Evolutionary conservation across 495 filamentous ascomycete genomes (phyloP).

Genomic region (Hyaloscypha bicolor): DNA sequence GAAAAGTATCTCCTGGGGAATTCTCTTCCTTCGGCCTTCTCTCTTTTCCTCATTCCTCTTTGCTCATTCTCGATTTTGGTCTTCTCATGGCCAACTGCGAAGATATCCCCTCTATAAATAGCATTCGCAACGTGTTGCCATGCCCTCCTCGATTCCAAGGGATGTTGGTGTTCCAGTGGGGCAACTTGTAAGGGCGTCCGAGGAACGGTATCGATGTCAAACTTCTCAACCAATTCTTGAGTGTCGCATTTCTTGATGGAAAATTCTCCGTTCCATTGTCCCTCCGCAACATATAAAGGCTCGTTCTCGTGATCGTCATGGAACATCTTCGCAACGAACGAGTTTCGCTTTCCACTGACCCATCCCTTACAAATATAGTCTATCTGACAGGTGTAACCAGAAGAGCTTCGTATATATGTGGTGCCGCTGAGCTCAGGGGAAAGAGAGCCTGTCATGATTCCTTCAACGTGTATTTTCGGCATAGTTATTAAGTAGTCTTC

Average conservation of each 20-base stretch:
- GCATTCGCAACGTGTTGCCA: slow-evolving; percentile 84
- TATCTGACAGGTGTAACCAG: slow-evolving; percentile 88
- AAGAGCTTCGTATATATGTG: slow-evolving; percentile 81
- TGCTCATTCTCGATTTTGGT: slow-evolving; percentile 89
- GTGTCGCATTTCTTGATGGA: slow-evolving; percentile 75
- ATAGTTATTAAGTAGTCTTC: slow-evolving; percentile 91
- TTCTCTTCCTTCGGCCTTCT: slow-evolving; percentile 73
- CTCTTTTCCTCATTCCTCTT: slow-evolving; percentile 78
- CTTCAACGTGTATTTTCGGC: slow-evolving; percentile 91
- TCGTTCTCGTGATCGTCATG: slow-evolving; percentile 56
- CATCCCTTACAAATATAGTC: slow-evolving; percentile 92
- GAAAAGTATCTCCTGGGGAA: slow-evolving; percentile 90
- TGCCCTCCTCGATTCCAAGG: slow-evolving; percentile 83
- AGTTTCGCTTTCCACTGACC: slow-evolving; percentile 95
- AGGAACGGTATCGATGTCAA: slow-evolving; percentile 62
- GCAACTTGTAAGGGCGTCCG: slow-evolving; percentile 71
- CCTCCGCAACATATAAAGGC: slow-evolving; percentile 80
- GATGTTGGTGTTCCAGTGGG: slow-evolving; percentile 79
- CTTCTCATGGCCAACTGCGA: slow-evolving; percentile 76
- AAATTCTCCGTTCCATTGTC: slow-evolving; percentile 90
- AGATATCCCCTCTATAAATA: slow-evolving; percentile 82
- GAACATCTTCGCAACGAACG: slow-evolving; percentile 76
- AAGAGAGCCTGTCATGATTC: slow-evolving; percentile 85
- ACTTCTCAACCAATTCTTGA: slow-evolving; percentile 61
- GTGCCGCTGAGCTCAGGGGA: slow-evolving; percentile 86